phyloP scores from a whole-genome alignment of 495 filamentous ascomycete genomes.

The Copromyces sp. region DNA sequence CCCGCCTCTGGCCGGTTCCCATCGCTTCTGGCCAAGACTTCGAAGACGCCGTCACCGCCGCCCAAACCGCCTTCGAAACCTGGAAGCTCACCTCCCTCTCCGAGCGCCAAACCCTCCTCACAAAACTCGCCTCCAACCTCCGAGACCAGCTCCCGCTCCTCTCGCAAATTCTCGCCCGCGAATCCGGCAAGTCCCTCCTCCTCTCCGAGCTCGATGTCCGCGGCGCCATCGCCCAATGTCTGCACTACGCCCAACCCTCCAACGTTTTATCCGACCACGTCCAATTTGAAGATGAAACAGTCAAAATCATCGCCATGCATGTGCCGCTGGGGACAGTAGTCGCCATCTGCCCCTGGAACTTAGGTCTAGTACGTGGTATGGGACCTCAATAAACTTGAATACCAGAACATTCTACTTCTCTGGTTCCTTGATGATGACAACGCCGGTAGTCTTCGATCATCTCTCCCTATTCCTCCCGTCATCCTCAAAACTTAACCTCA shows the following conservation, averaged over 20 bases:
- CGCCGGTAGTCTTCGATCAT: neutral
- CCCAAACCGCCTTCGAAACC: constrained; percentile 32
- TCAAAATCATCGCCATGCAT: constrained; percentile 39
- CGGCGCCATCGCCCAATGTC: constrained; percentile 15
- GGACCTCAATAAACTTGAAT: neutral
- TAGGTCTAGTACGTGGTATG: neutral
- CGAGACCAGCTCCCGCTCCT: constrained; percentile 26
- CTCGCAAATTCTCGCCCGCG: constrained; percentile 22
- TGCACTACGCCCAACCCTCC: neutral
- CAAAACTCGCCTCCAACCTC: constrained; percentile 38
- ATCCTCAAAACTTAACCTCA: constrained; percentile 37
- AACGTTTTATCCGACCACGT: constrained; percentile 13
- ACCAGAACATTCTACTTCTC: neutral
- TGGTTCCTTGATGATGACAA: neutral
- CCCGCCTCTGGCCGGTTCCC: constrained; percentile 36
- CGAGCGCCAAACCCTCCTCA: constrained; percentile 45
- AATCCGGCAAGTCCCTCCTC: neutral
- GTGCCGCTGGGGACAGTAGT: constrained; percentile 43
- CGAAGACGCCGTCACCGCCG: constrained; percentile 39
- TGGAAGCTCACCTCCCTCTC: constrained; percentile 34
- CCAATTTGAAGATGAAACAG: constrained; percentile 43
- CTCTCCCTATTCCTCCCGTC: neutral
- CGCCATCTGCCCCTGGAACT: constrained; percentile 58
- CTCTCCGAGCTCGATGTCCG: constrained; percentile 17
- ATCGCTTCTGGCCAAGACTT: constrained; percentile 35